Conservation (phyloP, 202 grass and related monocot genomes). For the Musa balbisiana region DNA sequence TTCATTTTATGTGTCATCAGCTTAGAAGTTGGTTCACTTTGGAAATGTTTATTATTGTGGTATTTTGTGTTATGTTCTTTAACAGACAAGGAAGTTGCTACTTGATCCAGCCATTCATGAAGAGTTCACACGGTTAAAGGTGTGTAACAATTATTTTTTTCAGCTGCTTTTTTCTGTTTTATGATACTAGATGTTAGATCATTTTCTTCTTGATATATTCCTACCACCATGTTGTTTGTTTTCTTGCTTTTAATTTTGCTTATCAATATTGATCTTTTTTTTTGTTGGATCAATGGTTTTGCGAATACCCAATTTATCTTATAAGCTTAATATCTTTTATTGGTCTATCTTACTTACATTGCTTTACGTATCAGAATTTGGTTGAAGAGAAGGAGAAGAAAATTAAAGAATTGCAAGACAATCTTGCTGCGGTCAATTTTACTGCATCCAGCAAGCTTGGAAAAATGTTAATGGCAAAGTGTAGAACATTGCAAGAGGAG, state of each 20-base stretch:
- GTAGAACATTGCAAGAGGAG: constrained; percentile 94
- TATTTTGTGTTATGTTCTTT: constrained; percentile 14
- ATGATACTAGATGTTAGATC: background rate
- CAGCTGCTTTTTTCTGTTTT: constrained; percentile 12
- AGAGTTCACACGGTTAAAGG: constrained; percentile 94
- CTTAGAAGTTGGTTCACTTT: background rate
- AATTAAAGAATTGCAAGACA: constrained; percentile 97
- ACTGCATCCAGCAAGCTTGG: constrained; percentile 90
- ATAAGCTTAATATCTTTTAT: background rate
- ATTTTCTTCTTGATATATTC: background rate
- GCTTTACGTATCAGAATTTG: constrained; percentile 42
- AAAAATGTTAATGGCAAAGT: constrained; percentile 98
- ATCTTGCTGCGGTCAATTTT: constrained; percentile 96
- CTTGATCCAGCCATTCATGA: constrained; percentile 99
- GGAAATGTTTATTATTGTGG: background rate
- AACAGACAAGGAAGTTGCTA: constrained; percentile 87
- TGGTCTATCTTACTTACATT: background rate
- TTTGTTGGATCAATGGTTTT: too few relatives aligned
- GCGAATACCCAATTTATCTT: background rate
- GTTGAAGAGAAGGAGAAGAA: constrained; percentile 98
- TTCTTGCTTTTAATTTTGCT: background rate
- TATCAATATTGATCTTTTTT: background rate
- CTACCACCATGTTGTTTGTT: background rate
- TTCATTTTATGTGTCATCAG: background rate
- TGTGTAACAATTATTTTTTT: constrained; percentile 11